Evolutionary conservation across 208 protist genomes (phyloP).

Genomic region (Leishmania arabica): DNA sequence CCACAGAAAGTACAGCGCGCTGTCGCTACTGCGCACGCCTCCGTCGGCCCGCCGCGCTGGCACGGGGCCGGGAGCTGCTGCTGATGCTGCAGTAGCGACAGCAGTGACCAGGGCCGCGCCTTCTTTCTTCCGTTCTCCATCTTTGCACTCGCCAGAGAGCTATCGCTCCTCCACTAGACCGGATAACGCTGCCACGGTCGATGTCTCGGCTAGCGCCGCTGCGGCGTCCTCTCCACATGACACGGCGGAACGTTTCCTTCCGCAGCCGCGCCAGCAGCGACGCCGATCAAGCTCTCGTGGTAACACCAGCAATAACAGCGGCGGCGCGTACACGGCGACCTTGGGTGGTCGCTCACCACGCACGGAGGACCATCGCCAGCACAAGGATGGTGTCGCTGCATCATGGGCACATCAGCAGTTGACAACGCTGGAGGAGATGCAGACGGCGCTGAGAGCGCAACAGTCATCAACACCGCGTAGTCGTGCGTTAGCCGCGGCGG

Average conservation of each 20-base stretch:
- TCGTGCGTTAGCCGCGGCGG: constrained; percentile 7
- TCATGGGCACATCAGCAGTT: constrained; percentile 32
- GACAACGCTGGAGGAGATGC: constrained; percentile 28
- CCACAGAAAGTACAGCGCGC: constrained; percentile 29
- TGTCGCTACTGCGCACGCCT: constrained; percentile 22
- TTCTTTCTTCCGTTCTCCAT: constrained; percentile 5
- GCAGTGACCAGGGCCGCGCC: neutral
- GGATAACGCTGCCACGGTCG: neutral
- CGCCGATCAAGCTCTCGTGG: constrained; percentile 30
- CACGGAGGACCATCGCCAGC: neutral
- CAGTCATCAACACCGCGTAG: constrained; percentile 27
- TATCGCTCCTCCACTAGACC: constrained; percentile 25
- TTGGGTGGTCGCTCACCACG: neutral
- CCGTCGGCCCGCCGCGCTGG: constrained; percentile 16
- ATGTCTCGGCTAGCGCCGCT: neutral
- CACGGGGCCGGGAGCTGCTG: neutral
- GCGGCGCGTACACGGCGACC: neutral
- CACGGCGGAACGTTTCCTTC: neutral
- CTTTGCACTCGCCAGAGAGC: constrained; percentile 23
- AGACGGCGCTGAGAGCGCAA: constrained; percentile 26
- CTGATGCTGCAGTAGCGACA: neutral
- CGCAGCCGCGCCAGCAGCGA: constrained; percentile 8
- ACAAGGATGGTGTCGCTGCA: neutral
- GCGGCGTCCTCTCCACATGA: neutral
- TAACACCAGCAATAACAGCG: constrained; percentile 8